Percentiles rank a stretch among this genome's conserved stretches.
phyloP scores from a whole-genome alignment of 257 asterid species.

The Ilex asprella region DNA sequence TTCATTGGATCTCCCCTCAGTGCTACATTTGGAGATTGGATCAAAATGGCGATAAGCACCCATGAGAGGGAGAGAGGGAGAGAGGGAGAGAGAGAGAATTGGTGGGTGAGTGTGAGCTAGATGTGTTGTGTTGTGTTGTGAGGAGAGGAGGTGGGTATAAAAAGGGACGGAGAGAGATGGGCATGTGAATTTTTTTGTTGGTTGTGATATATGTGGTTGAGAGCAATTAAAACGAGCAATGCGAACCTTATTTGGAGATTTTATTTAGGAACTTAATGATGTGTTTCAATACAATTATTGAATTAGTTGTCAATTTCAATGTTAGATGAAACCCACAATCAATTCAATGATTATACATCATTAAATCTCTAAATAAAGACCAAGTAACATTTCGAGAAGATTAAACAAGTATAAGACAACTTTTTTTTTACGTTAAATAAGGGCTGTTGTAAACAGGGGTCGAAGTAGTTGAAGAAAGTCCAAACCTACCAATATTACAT shows the following conservation, averaged over 20 bases:
- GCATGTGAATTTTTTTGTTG: constrained; percentile 8
- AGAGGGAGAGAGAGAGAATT: neutral
- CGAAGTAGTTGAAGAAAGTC: constrained; percentile 51
- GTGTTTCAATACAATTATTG: too few relatives aligned
- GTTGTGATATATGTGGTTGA: constrained; percentile 33
- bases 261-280: too few relatives aligned
- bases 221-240: too few relatives aligned
- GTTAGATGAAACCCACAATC: too few relatives aligned
- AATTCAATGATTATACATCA: too few relatives aligned
- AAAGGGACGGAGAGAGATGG: constrained; percentile 37
- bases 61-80: constrained; percentile 28
- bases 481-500: constrained; percentile 30
- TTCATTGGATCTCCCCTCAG: constrained; percentile 48
- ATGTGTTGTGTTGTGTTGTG: constrained; percentile 8
- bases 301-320: too few relatives aligned
- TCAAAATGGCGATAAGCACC: constrained; percentile 42
- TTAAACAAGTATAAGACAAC: constrained; percentile 2
- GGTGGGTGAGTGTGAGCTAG: neutral
- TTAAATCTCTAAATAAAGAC: too few relatives aligned
- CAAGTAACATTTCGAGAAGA: too few relatives aligned
- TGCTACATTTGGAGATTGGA: constrained; percentile 49
- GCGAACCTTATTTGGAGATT: too few relatives aligned
- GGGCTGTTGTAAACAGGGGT: constrained; percentile 34
- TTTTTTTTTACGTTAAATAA: constrained; percentile 6
- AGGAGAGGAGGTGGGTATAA: constrained; percentile 40